Evolutionary conservation across 2,329 filamentous ascomycete genomes (phyloP).

Genomic region (Colletotrichum sp.): DNA sequence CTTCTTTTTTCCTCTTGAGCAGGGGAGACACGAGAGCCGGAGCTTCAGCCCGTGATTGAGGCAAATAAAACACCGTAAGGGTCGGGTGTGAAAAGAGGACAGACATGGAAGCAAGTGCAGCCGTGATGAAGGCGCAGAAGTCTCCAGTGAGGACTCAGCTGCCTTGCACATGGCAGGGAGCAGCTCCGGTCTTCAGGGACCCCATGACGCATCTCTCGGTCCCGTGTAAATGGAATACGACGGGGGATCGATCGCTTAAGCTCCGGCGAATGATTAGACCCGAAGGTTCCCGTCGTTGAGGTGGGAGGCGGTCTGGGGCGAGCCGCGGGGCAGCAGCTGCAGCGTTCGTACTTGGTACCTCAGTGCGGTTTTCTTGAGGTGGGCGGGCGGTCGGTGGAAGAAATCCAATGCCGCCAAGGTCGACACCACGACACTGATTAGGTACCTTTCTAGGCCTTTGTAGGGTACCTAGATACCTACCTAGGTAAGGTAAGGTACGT

Average conservation of each 20-base stretch:
- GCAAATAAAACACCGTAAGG: neutral
- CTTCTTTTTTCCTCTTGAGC: neutral
- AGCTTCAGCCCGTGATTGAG: neutral
- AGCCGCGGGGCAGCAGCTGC: neutral
- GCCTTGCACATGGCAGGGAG: neutral
- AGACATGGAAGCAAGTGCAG: neutral
- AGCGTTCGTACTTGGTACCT: neutral
- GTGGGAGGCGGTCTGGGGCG: neutral
- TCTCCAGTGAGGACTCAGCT: conserved; percentile 2
- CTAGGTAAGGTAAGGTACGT: neutral
- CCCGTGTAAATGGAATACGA: conserved; percentile 4
- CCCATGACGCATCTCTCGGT: conserved; percentile 14
- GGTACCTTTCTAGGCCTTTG: too few relatives aligned
- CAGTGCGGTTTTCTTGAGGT: neutral
- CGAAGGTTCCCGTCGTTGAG: neutral
- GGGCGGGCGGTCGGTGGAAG: neutral
- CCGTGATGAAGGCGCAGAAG: neutral
- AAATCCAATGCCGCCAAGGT: neutral
- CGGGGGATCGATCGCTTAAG: neutral
- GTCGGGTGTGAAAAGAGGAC: neutral
- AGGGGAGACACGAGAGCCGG: neutral
- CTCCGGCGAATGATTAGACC: neutral
- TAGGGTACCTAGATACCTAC: neutral
- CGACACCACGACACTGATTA: too few relatives aligned
- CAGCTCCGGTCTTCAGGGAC: neutral